Evolutionary conservation across 768 basidiomycete genomes (phyloP), one percentile per base, ranked within the genome.

Genomic region (Hemileccinum impolitum): DNA sequence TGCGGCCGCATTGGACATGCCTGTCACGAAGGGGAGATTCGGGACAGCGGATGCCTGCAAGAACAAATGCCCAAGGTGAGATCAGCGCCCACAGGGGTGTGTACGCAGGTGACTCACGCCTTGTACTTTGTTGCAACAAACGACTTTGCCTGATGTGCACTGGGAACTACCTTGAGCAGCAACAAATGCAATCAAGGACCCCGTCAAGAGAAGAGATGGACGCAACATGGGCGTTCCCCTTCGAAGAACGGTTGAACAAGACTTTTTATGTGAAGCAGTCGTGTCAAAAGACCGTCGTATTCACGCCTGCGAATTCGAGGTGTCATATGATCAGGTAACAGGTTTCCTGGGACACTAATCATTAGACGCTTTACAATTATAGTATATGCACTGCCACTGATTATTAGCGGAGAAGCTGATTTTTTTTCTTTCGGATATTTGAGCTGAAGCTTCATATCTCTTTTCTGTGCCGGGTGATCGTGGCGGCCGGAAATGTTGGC

Each of bases 61-160:
- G 15, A 30, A 2, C 13, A 12, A 12, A 39, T 19, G 14, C 11
- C 43, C 17, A 9, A 41, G 32, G 19, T 39, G n/a, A 3, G 26
- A 13, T 45, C 18, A 49, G 23, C 32, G 23, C 7, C 34, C 26
- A 17, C 1, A 32, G 35, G 17, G 17, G 38, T 4, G 14, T 18
- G n/a, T 11, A n/a, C n/a, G 21, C 5, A 49, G 12, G 23, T 6
- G 32, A 48, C 57, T 46, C 45, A 55, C 57, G 36, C 23, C 47
- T 40, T 45, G 39, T 14, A 55, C 50, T 3, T 1, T 31, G 26
- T 37, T 35, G 28, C 56, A 58, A 23, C 58, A 59, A 2, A 59
- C 41, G 6, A 52, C 34, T 43, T 55, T 32, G 18, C 57, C 58
- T 0, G 43, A 21, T 7, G 39, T 10, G 39, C 52, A 52, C 32